A percentile compares a stretch with the other conserved stretches of the same genome.
phyloP scores from a whole-genome alignment of 305 asterid species.

The Fraxinus greggii region DNA sequence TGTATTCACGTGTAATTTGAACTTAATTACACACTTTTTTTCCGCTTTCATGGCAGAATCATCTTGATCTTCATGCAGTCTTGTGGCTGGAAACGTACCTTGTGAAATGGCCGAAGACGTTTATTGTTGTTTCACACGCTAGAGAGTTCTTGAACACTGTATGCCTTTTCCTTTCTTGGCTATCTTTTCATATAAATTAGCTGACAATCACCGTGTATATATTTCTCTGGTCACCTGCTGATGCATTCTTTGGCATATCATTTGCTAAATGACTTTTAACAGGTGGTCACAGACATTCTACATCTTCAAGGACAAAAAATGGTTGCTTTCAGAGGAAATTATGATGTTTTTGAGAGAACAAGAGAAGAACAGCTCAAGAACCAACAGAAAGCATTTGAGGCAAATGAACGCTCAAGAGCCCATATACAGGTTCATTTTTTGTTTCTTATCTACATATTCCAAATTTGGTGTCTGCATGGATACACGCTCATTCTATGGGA shows the following conservation, averaged over 20 bases:
- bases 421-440: slow-evolving; percentile 80
- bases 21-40: slow-evolving; percentile 20
- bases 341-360: slow-evolving; percentile 91
- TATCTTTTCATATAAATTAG: slow-evolving; percentile 9
- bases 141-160: slow-evolving; percentile 96
- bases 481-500: slow-evolving; percentile 5
- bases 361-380: slow-evolving; percentile 88
- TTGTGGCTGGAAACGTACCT: slow-evolving; percentile 93
- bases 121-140: slow-evolving; percentile 98
- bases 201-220: not conserved
- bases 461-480: slow-evolving; percentile 6
- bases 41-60: slow-evolving; percentile 65
- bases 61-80: slow-evolving; percentile 99
- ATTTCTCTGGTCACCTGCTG: slow-evolving; percentile 13
- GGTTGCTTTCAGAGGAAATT: slow-evolving; percentile 69
- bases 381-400: slow-evolving; percentile 86
- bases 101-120: slow-evolving; percentile 97
- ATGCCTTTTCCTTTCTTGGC: slow-evolving; percentile 32
- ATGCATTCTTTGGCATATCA: slow-evolving; percentile 10
- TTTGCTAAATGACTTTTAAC: slow-evolving; percentile 28
- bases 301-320: slow-evolving; percentile 85
- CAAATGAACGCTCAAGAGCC: slow-evolving; percentile 82
- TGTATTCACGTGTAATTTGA: slow-evolving; percentile 12
- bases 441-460: slow-evolving; percentile 11
- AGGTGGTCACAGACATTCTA: slow-evolving; percentile 96